Base-by-base conservation (phyloP, 371 early-diverging fungal genomes). In the Mortierella polycephala region DNA sequence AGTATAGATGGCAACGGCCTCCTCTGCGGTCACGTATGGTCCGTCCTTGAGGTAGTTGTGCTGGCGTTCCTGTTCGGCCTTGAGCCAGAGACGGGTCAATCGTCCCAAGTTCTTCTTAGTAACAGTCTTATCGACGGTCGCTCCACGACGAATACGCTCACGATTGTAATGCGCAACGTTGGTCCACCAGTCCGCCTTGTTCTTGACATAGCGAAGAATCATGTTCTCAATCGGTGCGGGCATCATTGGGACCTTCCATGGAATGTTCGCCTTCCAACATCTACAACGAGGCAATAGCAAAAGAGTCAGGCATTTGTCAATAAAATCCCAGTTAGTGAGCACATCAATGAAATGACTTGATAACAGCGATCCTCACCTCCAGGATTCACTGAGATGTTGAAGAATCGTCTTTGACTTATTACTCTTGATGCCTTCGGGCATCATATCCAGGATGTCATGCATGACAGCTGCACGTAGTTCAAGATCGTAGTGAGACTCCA, bases 141-240 rank as follows among this genome's bases (percentile, higher is more conserved):
- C 98, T 77, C 99, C 99, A 74, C 97, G 93, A 59, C 96, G 92
- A 77, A 99, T 97, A 85, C 99, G 96, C 83, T 99, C 98, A 82
- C 99, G 94, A 85, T 98, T 98, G 83, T 97, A 98, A 82, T 99
- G 96, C 12, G 99, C 93, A 45, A 96, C 98, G 47, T 94, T 94
- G 5, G 98, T 98, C 99, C 99, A 99, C 99, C 99, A 99, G 82
- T 98, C 99, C 40, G 99, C 98, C 88, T 99, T 99, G 62, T 95
- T 90, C 84, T 98, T 96, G 81, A 99, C 96, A 83, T 98, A 99
- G 63, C 98, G 94, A 64, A 98, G 84, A 71, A 99, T 98, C 95
- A 99, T 96, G 85, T 97, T 97, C 81, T 98, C 98, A 73, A 99
- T 93, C 8, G 99, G 96, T n/a, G 90, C 91, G 42, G 98, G 98